Evolutionary conservation across 192 early-diverging fungal species (phyloP).

Genomic region (Allomyces macrogynus): DNA sequence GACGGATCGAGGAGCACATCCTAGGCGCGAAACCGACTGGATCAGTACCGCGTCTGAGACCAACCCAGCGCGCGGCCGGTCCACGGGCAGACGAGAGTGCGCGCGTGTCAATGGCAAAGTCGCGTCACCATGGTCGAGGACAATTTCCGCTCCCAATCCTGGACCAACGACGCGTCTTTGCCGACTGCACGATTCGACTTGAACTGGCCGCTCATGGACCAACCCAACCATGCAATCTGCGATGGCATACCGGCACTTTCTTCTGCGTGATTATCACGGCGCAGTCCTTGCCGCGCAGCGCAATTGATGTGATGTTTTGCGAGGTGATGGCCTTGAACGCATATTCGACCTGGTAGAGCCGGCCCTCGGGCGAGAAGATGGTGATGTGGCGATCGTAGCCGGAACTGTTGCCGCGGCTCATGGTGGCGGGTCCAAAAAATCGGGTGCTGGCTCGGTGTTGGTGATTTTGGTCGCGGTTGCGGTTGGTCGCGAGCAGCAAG

Average conservation of each 20-base stretch:
- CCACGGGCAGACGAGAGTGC: too few species aligned
- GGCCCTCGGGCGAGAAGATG: constrained; percentile 97
- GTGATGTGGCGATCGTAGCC: constrained; percentile 99
- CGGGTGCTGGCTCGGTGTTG: too few species aligned
- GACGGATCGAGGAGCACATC: constrained; percentile 91
- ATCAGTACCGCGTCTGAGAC: constrained; percentile 1
- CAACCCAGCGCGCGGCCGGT: background rate
- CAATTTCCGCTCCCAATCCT: too few species aligned
- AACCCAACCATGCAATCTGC: background rate
- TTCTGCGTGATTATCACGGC: constrained; percentile 91
- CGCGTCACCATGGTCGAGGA: too few species aligned
- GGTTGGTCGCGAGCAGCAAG: too few species aligned
- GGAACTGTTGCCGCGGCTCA: constrained; percentile 8
- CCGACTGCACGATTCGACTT: background rate
- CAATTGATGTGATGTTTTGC: constrained; percentile 84
- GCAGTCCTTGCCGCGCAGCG: constrained; percentile 84
- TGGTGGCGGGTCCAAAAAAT: background rate
- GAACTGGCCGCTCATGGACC: background rate
- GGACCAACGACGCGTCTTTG: background rate
- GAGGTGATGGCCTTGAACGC: constrained; percentile 99
- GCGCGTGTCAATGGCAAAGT: too few species aligned
- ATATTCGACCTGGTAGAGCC: constrained; percentile 99
- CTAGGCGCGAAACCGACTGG: background rate
- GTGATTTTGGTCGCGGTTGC: too few species aligned
- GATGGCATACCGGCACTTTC: constrained; percentile 62